Evolutionary conservation across 306 rosid genomes (phyloP), one percentile per base, ranked within the genome.

Genomic region (Calophaca sinica): DNA sequence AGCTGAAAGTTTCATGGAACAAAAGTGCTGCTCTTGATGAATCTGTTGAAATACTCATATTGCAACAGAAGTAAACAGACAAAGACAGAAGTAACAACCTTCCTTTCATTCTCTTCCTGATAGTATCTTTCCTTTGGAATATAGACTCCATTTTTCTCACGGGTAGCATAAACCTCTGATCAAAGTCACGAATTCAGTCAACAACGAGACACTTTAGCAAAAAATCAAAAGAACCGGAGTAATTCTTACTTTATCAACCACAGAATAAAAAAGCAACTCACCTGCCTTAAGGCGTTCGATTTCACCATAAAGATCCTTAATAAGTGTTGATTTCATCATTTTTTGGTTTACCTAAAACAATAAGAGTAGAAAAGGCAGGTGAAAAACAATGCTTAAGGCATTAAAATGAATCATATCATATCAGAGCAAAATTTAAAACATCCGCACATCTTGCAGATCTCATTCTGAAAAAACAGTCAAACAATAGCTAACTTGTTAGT

Each of bases 271-370:
- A 74, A 76, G 39, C 50, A 52, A 71, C 93, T 79, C 44, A 92
- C 97, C 98, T 62, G 89, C 87, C 72, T 96, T 96, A 44, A 96
- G 91, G 29, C 98, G 96, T 26, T 96, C 99, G 29, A 96, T 96
- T 90, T 96, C 99, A 81, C 98, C 96, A 64, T 96, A 96, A 57
- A 96, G 97, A 80, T 96, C 99, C 84, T 96, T 96, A 72, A 96
- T 96, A 46, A 92, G 91, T 1, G 99, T 96, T 69, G 98, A 82
- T 82, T 96, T 96, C 99, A 96, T 96, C 99, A 96, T 90, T 79
- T 96, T 96, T 75, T 96, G 99, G 74, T 96, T 94, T 67, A 94
- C 89, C 98, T 94, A 61, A 71, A 66, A 36, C 32, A 57, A 38
- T 26, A 69, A 20, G 42, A 36, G 44, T n/a, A 3, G 3, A 72